Conservation (phyloP, 2,329 filamentous ascomycete genomes). For the Ophiostoma sp. region DNA sequence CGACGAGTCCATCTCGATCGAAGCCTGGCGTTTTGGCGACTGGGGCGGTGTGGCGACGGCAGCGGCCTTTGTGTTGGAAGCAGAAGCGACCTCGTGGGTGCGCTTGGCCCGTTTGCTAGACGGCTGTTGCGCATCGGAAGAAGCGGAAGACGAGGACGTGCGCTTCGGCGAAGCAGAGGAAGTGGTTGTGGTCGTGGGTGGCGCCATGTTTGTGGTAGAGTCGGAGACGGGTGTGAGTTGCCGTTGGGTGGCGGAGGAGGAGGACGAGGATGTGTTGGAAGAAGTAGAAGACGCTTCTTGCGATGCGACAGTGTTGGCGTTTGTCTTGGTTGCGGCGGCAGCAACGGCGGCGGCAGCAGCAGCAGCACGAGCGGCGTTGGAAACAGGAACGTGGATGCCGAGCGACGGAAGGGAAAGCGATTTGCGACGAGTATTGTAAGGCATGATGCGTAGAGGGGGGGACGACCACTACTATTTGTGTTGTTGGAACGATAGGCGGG, state of each 20-base stretch:
- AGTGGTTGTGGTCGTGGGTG: slow-evolving; percentile 34
- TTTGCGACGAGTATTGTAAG: slow-evolving; percentile 96
- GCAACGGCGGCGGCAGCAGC: slow-evolving; percentile 34
- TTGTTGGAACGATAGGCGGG: background rate
- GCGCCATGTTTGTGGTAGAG: slow-evolving; percentile 28
- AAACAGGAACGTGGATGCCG: slow-evolving; percentile 81
- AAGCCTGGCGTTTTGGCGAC: slow-evolving; percentile 56
- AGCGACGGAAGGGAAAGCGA: slow-evolving; percentile 89
- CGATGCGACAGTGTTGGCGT: slow-evolving; percentile 34
- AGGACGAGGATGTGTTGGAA: background rate
- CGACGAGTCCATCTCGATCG: slow-evolving; percentile 45
- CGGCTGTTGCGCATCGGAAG: slow-evolving; percentile 36
- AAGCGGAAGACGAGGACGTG: background rate
- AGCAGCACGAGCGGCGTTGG: slow-evolving; percentile 56
- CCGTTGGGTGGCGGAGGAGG: background rate
- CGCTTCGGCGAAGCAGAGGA: slow-evolving; percentile 31
- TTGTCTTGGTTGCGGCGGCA: slow-evolving; percentile 41
- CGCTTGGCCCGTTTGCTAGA: slow-evolving; percentile 73
- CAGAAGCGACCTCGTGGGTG: slow-evolving; percentile 56
- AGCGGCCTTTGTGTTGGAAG: slow-evolving; percentile 23
- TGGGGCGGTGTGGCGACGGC: slow-evolving; percentile 71
- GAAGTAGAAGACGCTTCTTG: slow-evolving; percentile 6
- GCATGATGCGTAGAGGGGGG: slow-evolving; percentile 56
- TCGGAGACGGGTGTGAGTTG: slow-evolving; percentile 29
- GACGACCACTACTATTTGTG: background rate